These are phyloP conservation scores for Paramecium octaurelia DNA, from an alignment of 73 alveolate genomes.

Conservation along the genomic window DNA sequence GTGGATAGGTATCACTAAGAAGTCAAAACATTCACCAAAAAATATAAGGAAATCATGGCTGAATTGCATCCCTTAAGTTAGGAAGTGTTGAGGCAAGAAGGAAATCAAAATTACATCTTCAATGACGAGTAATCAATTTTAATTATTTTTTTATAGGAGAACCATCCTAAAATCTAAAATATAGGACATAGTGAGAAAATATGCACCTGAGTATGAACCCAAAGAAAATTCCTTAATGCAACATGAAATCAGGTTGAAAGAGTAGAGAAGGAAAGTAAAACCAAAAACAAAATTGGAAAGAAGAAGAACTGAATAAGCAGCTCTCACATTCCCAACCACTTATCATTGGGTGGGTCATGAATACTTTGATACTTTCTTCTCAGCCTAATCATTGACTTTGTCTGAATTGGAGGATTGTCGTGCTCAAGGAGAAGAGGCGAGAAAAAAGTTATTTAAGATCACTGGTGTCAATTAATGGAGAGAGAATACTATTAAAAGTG, in stretches of 20 bases:
- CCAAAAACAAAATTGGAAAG: neutral
- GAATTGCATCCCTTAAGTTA: neutral
- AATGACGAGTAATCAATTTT: neutral
- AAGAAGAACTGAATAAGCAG: slow-evolving; percentile 4
- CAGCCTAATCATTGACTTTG: neutral
- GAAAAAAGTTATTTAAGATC: neutral
- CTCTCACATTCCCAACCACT: neutral
- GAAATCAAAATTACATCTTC: neutral
- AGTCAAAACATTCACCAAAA: neutral
- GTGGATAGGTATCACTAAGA: neutral
- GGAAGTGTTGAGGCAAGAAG: neutral
- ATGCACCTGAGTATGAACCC: neutral
- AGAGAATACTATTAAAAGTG: neutral
- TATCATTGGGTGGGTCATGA: slow-evolving; percentile 20
- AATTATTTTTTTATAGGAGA: neutral
- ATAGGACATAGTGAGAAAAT: neutral
- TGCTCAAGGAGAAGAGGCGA: neutral
- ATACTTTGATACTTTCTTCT: neutral
- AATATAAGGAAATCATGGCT: neutral
- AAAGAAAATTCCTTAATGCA: neutral
- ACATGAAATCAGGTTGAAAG: neutral
- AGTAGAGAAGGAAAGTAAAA: neutral
- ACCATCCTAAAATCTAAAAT: neutral
- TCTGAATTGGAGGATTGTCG: neutral
- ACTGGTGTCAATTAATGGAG: neutral